A percentile compares a stretch with the other conserved stretches of the same genome.
Conservation (phyloP, 371 early-diverging fungal species). For the Mucor indicus region DNA sequence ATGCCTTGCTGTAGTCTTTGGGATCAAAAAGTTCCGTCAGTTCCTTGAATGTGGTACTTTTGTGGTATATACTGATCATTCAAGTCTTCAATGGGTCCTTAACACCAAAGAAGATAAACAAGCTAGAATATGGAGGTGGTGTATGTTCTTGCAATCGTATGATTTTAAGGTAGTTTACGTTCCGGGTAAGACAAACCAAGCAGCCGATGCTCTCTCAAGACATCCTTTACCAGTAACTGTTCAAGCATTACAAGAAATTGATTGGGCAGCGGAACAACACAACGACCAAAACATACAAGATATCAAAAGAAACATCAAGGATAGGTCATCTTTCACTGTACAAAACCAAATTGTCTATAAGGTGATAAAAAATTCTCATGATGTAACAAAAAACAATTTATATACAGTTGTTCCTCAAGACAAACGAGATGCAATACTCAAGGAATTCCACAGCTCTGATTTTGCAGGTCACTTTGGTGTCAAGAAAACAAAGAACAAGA, state of each 20-base stretch:
- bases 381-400: background rate
- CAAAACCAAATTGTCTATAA: background rate
- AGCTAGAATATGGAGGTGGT: constrained; percentile 10
- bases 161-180: constrained; percentile 5
- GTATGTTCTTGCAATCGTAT: constrained; percentile 1
- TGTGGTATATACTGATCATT: constrained; percentile 21
- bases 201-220: background rate
- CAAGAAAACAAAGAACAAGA: no score
- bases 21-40: constrained; percentile 9
- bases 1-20: constrained; percentile 11
- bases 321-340: background rate
- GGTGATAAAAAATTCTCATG: background rate
- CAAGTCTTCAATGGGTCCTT: constrained; percentile 5
- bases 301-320: background rate
- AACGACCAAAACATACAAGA: background rate
- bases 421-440: background rate
- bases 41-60: constrained; percentile 13
- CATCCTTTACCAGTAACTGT: background rate
- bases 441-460: background rate
- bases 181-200: constrained; percentile 1
- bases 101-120: background rate
- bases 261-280: background rate
- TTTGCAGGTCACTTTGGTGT: no score
- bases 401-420: background rate
- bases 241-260: background rate